phyloP scores from a whole-genome alignment of 1,139 yeast genomes.

The Diutina sp. region DNA sequence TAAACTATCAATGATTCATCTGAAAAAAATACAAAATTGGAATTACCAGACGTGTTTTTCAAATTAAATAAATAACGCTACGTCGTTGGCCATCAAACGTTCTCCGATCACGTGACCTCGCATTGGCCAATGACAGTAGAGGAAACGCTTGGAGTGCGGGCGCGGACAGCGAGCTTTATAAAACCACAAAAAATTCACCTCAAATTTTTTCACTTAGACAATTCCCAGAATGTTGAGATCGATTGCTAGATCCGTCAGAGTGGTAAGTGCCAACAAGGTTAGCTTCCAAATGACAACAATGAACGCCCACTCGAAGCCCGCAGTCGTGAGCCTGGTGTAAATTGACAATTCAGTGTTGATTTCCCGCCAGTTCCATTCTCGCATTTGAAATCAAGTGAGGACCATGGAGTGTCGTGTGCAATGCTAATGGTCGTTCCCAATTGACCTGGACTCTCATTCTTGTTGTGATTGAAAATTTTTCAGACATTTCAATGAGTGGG shows the following conservation, averaged over 20 bases:
- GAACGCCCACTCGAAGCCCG: not conserved
- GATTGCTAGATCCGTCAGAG: slow-evolving; percentile 2
- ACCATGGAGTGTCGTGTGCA: not conserved
- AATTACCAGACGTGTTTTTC: not conserved
- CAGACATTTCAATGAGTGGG: not conserved
- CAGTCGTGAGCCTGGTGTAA: not conserved
- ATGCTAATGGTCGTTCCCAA: not conserved
- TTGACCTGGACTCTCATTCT: not conserved
- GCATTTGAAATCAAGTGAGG: not conserved
- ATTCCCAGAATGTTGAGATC: slow-evolving; percentile 1
- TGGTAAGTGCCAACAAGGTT: not conserved
- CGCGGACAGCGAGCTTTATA: not conserved
- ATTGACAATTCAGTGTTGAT: not conserved
- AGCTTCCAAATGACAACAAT: not conserved
- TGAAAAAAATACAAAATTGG: not conserved
- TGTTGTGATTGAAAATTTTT: not conserved
- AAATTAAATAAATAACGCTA: not conserved
- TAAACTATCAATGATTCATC: not conserved
- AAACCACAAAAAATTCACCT: not conserved
- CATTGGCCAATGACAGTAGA: not conserved
- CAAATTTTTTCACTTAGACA: not conserved
- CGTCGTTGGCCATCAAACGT: not conserved
- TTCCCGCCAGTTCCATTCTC: not conserved
- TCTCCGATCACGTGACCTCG: not conserved
- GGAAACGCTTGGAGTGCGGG: not conserved